A percentile compares a stretch with the other conserved stretches of the same genome.
phyloP scores from a whole-genome alignment of 2,329 filamentous ascomycete genomes.

The Chalara sp. region DNA sequence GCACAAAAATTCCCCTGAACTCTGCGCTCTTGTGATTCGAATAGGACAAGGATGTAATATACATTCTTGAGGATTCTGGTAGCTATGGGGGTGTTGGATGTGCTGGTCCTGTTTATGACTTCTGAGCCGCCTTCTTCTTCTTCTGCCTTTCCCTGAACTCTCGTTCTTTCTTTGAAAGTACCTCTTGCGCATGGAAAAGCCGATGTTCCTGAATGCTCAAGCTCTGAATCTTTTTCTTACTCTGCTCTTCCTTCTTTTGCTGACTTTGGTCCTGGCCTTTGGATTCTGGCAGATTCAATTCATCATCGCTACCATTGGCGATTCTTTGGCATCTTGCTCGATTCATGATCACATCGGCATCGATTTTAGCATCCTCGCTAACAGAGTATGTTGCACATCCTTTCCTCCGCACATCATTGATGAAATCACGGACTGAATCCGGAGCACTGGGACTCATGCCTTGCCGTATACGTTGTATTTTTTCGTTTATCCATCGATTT shows the following conservation, averaged over 20 bases:
- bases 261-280: too few species aligned
- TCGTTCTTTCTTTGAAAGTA: neutral
- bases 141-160: neutral
- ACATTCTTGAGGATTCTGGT: too few species aligned
- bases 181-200: neutral
- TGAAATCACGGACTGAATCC: neutral
- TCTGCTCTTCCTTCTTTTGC: neutral
- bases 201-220: conserved; percentile 5
- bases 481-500: conserved; percentile 2
- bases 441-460: conserved; percentile 1
- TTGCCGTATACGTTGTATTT: neutral
- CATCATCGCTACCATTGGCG: neutral
- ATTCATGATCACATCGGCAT: neutral
- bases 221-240: neutral
- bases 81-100: too few species aligned
- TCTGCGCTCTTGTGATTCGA: too few species aligned
- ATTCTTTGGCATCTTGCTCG: neutral
- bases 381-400: conserved; percentile 2
- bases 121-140: neutral
- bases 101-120: neutral
- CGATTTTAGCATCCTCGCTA: neutral
- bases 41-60: too few species aligned
- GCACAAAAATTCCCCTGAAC: too few species aligned
- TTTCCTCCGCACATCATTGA: conserved; percentile 2
- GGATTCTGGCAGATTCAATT: too few species aligned